Percentiles rank a stretch among this genome's conserved stretches.
These are phyloP conservation scores for Elsinoe arachidis DNA, from an alignment of 2,329 filamentous ascomycete species.

Conservation along the genomic window DNA sequence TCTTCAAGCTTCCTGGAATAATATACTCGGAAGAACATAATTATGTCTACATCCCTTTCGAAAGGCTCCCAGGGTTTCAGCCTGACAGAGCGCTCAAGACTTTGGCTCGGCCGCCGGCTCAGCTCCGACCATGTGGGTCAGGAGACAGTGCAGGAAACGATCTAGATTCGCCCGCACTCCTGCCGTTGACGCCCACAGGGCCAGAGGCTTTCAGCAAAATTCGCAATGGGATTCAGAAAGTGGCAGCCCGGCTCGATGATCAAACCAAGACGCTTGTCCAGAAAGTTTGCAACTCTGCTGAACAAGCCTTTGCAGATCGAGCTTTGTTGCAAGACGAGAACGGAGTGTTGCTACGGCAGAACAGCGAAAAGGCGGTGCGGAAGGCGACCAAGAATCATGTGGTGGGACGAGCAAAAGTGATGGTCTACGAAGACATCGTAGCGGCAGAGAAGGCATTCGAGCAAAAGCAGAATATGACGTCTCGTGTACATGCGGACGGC, in stretches of 20 bases:
- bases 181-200: not conserved
- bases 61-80: no score
- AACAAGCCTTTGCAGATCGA: not conserved
- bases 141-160: not conserved
- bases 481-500: not conserved
- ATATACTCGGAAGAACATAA: no score
- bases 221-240: not conserved
- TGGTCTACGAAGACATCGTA: not conserved
- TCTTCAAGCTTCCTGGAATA: no score
- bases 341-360: not conserved
- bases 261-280: not conserved
- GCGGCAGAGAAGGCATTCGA: not conserved
- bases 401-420: not conserved
- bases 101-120: not conserved
- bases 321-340: not conserved
- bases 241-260: not conserved
- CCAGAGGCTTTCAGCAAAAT: not conserved
- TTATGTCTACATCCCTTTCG: no score
- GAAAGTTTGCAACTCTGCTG: not conserved
- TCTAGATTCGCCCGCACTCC: not conserved
- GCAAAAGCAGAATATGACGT: not conserved
- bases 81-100: not conserved
- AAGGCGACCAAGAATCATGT: not conserved
- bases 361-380: not conserved
- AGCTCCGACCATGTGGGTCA: not conserved